Evolutionary conservation across 2,329 filamentous ascomycete genomes (phyloP).

Genomic region (Botrytis pseudocinerea): DNA sequence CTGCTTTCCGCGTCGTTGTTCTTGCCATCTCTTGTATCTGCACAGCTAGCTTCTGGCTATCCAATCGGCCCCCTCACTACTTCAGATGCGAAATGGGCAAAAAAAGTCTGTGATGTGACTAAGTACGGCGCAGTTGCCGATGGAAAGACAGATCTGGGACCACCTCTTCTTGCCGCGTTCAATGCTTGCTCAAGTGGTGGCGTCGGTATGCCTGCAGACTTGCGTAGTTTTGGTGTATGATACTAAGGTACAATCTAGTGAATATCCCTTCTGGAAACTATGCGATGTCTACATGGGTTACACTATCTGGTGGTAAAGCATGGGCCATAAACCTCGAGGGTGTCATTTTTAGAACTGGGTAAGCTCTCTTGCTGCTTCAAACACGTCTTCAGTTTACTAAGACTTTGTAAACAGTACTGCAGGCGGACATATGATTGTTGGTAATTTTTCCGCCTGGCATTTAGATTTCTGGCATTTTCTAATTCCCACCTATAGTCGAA

Average conservation of each 20-base stretch:
- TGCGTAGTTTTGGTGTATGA: not conserved
- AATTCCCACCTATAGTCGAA: slow-evolving; percentile 38
- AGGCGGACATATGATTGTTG: slow-evolving; percentile 54
- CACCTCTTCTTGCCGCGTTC: slow-evolving; percentile 46
- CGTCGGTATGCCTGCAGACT: slow-evolving; percentile 29
- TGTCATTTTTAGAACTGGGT: slow-evolving; percentile 51
- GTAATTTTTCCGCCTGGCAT: not conserved
- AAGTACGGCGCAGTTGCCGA: slow-evolving; percentile 49
- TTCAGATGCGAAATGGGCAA: slow-evolving; percentile 27
- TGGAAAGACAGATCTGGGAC: slow-evolving; percentile 47
- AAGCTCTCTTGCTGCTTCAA: not conserved
- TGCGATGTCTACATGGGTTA: slow-evolving; percentile 52
- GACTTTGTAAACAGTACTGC: slow-evolving; percentile 31
- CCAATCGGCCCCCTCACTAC: slow-evolving; percentile 32
- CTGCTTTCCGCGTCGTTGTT: slow-evolving; percentile 1
- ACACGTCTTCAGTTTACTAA: not conserved
- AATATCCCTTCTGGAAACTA: slow-evolving; percentile 29
- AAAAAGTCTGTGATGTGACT: slow-evolving; percentile 46
- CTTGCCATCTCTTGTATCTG: slow-evolving; percentile 17
- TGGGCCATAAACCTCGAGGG: slow-evolving; percentile 56
- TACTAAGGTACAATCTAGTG: slow-evolving; percentile 6
- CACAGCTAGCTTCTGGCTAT: slow-evolving; percentile 21
- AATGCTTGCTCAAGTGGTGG: slow-evolving; percentile 47
- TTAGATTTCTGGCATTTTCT: not conserved
- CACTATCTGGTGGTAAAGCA: slow-evolving; percentile 48